A percentile compares a stretch with the other conserved stretches of the same genome.
Evolutionary conservation across 768 basidiomycete species (phyloP).

Genomic region (Lenzites betulinus): DNA sequence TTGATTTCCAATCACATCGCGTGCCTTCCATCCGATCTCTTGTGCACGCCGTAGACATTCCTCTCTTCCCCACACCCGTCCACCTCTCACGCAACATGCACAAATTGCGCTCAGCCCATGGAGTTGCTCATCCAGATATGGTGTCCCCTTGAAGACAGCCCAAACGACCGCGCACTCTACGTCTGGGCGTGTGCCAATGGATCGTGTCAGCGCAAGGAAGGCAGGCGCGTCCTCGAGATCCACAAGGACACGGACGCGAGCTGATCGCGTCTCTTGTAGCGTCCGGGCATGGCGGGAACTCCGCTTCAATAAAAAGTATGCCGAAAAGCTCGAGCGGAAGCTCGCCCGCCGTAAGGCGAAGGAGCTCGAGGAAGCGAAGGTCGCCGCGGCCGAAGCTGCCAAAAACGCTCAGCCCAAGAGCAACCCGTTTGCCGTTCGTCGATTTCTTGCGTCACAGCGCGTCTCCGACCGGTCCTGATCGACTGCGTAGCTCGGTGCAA

Average conservation of each 20-base stretch:
- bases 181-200: slow-evolving; percentile 79
- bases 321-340: slow-evolving; percentile 67
- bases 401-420: slow-evolving; percentile 35
- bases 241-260: background rate
- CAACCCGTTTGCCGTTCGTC: slow-evolving; percentile 72
- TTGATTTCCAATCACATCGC: slow-evolving; percentile 32
- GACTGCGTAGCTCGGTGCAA: slow-evolving; percentile 24
- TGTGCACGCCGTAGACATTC: slow-evolving; percentile 57
- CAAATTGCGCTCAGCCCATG: slow-evolving; percentile 71
- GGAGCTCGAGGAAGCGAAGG: slow-evolving; percentile 40
- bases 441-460: background rate
- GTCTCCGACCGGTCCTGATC: background rate
- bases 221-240: slow-evolving; percentile 52
- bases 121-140: slow-evolving; percentile 85
- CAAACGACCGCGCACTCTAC: slow-evolving; percentile 83
- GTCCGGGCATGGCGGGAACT: slow-evolving; percentile 82
- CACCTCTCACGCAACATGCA: slow-evolving; percentile 67
- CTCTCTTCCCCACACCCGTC: slow-evolving; percentile 68
- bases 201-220: slow-evolving; percentile 72
- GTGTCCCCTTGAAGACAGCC: slow-evolving; percentile 86
- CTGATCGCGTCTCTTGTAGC: slow-evolving; percentile 42
- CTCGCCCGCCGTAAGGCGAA: slow-evolving; percentile 42
- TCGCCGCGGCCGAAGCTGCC: slow-evolving; percentile 34
- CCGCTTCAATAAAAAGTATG: slow-evolving; percentile 72
- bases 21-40: background rate